phyloP scores from a whole-genome alignment of 495 filamentous ascomycete genomes.

The Bathelium albidoporum region DNA sequence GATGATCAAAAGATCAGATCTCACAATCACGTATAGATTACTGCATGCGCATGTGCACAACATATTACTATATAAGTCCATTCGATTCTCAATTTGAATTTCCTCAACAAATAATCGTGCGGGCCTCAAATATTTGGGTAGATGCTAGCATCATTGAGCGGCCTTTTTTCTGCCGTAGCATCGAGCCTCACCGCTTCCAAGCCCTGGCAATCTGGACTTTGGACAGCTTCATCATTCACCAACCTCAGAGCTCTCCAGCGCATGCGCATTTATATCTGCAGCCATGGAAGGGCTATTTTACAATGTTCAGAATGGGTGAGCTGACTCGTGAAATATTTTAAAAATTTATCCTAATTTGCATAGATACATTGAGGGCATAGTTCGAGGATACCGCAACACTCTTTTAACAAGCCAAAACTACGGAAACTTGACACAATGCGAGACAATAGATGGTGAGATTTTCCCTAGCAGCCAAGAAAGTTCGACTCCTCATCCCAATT shows the following conservation, averaged over 20 bases:
- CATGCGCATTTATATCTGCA: neutral
- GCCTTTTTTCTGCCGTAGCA: neutral
- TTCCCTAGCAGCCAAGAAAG: neutral
- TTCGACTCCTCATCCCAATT: slow-evolving; percentile 12
- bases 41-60: too few relatives aligned
- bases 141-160: too few relatives aligned
- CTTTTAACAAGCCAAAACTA: slow-evolving; percentile 89
- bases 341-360: slow-evolving; percentile 13
- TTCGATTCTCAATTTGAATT: too few relatives aligned
- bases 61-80: too few relatives aligned
- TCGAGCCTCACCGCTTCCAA: neutral
- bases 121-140: too few relatives aligned
- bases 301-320: slow-evolving; percentile 88
- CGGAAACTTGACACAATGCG: slow-evolving; percentile 93
- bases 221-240: slow-evolving; percentile 2
- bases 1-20: too few relatives aligned
- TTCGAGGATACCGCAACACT: slow-evolving; percentile 90
- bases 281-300: slow-evolving; percentile 91
- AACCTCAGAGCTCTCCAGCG: neutral
- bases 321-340: neutral
- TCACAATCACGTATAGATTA: too few relatives aligned
- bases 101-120: too few relatives aligned
- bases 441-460: slow-evolving; percentile 82
- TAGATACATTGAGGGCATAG: slow-evolving; percentile 93
- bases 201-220: neutral